phyloP scores from a whole-genome alignment of 148 eudicot genomes.

The Suaeda aralocaspica region DNA sequence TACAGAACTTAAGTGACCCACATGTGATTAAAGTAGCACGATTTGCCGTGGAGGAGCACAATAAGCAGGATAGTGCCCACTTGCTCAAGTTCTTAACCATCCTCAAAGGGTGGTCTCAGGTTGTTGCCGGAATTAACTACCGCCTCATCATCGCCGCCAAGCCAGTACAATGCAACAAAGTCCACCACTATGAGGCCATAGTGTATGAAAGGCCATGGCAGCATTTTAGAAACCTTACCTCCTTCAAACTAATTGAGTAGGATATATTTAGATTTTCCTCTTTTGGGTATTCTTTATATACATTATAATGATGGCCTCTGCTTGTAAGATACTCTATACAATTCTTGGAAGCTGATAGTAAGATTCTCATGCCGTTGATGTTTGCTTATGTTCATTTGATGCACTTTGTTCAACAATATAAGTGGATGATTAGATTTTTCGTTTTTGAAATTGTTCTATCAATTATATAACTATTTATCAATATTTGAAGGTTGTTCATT shows the following conservation, averaged over 20 bases:
- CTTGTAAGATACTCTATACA: too few species aligned
- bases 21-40: constrained; percentile 25
- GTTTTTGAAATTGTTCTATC: too few species aligned
- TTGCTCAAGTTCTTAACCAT: constrained; percentile 17
- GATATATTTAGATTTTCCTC: too few species aligned
- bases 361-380: too few species aligned
- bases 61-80: constrained; percentile 10
- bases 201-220: constrained; percentile 29
- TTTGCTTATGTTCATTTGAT: too few species aligned
- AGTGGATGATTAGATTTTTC: too few species aligned
- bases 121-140: constrained; percentile 27
- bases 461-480: too few species aligned
- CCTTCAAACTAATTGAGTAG: constrained; percentile 24
- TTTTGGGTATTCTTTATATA: too few species aligned
- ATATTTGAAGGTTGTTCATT: too few species aligned
- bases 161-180: not conserved
- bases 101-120: constrained; percentile 20
- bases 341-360: too few species aligned
- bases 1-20: constrained; percentile 28
- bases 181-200: constrained; percentile 11
- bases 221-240: constrained; percentile 21
- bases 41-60: constrained; percentile 34
- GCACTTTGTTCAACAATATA: too few species aligned
- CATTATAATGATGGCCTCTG: too few species aligned
- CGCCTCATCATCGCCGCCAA: constrained; percentile 25